Evolutionary conservation across 2,329 filamentous ascomycete genomes (phyloP).

Genomic region (Seiridium cupressi): DNA sequence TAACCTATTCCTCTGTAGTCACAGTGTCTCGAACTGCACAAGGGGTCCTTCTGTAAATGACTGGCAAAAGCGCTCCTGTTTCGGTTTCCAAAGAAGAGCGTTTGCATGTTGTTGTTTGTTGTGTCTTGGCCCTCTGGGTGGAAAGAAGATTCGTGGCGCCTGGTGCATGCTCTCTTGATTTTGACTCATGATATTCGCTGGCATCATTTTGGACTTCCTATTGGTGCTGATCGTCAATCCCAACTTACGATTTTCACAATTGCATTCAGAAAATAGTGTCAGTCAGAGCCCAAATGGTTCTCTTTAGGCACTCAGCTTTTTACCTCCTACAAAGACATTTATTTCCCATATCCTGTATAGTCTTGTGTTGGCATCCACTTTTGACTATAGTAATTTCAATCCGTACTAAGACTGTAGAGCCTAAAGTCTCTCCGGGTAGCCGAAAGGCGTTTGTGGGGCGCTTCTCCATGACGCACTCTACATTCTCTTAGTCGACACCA

Average conservation of each 20-base stretch:
- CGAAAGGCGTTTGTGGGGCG: not conserved
- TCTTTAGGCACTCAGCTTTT: too few species aligned
- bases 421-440: too few species aligned
- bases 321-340: too few species aligned
- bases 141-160: not conserved
- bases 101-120: not conserved
- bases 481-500: not conserved
- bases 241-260: too few species aligned
- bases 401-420: too few species aligned
- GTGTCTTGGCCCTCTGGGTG: not conserved
- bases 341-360: too few species aligned
- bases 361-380: too few species aligned
- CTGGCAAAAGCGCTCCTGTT: not conserved
- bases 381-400: too few species aligned
- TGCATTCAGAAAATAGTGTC: too few species aligned
- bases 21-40: conserved; percentile 5
- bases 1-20: conserved; percentile 33
- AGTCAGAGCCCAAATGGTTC: too few species aligned
- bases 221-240: not conserved
- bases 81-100: not conserved
- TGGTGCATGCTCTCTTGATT: not conserved
- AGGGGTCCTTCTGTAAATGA: not conserved
- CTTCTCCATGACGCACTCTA: not conserved
- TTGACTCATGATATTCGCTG: not conserved
- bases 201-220: not conserved